phyloP scores from a whole-genome alignment of 768 basidiomycete genomes.

The Strobilomyces dryophilus region DNA sequence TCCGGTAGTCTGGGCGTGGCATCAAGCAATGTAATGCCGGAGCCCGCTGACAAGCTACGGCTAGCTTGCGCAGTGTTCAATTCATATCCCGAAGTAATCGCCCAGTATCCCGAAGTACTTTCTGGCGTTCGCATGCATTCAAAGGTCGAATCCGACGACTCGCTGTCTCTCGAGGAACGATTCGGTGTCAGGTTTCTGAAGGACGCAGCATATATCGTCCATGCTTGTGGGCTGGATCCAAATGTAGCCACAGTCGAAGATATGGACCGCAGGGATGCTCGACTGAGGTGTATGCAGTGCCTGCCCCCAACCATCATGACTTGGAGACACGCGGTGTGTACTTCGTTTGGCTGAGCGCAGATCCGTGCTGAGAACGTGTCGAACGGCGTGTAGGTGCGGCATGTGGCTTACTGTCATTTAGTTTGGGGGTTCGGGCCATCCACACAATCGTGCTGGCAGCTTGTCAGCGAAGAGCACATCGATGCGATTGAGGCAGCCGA shows the following conservation, averaged over 20 bases:
- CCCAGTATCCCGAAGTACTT: background rate
- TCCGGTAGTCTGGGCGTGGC: no score
- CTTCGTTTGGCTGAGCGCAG: no score
- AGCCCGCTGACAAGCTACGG: background rate
- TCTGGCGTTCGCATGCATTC: background rate
- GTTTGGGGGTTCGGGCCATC: no score
- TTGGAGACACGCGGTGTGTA: conserved; percentile 3
- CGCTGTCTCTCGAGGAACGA: background rate
- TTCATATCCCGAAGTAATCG: background rate
- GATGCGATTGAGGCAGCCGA: no score
- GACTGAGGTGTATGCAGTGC: background rate
- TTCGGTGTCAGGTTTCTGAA: background rate
- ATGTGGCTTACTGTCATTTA: background rate
- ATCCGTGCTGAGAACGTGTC: background rate
- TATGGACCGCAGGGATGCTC: conserved; percentile 5
- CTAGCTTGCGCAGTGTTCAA: conserved; percentile 4
- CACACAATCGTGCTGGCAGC: no score
- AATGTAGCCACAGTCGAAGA: background rate
- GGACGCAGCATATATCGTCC: background rate
- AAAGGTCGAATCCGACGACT: background rate
- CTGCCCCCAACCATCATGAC: background rate
- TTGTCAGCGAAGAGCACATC: no score
- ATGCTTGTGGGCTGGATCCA: conserved; percentile 4
- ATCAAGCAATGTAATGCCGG: background rate
- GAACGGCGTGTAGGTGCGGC: background rate